These are phyloP conservation scores for Scedosporium apiospermum DNA, from an alignment of 2,329 filamentous ascomycete genomes.

Conservation along the genomic window DNA sequence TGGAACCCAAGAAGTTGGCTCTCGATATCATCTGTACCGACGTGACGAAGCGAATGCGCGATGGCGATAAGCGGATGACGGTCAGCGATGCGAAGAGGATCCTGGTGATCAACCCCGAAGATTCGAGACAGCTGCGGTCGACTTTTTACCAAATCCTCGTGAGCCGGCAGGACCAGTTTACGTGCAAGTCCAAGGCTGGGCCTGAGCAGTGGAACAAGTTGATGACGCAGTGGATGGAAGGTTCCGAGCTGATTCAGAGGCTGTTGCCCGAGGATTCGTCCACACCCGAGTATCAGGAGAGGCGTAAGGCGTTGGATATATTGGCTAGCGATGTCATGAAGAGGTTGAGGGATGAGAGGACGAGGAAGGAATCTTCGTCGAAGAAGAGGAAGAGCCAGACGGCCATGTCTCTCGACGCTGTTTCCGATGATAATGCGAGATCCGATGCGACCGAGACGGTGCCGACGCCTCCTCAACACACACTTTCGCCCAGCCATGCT, in stretches of 20 bases:
- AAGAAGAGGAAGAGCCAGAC: slow-evolving; percentile 8
- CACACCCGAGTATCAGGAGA: slow-evolving; percentile 43
- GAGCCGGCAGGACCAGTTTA: slow-evolving; percentile 47
- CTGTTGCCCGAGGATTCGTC: slow-evolving; percentile 41
- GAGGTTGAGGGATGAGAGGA: slow-evolving; percentile 58
- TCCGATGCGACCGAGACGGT: not conserved
- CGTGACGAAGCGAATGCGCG: slow-evolving; percentile 69
- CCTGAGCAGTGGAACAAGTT: slow-evolving; percentile 62
- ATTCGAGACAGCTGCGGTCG: slow-evolving; percentile 50
- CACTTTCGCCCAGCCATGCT: not conserved
- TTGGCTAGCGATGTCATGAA: slow-evolving; percentile 72
- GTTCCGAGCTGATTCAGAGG: slow-evolving; percentile 42
- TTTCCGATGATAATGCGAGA: not conserved
- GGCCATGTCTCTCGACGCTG: slow-evolving; percentile 2
- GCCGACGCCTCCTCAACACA: not conserved
- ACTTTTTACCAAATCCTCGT: slow-evolving; percentile 58
- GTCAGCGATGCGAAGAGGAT: slow-evolving; percentile 64
- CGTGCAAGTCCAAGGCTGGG: slow-evolving; percentile 63
- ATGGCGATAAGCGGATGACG: slow-evolving; percentile 56
- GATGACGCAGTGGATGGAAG: slow-evolving; percentile 57
- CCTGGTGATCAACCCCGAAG: slow-evolving; percentile 32
- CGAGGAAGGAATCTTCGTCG: slow-evolving; percentile 36
- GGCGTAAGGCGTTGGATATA: slow-evolving; percentile 58
- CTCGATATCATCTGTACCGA: slow-evolving; percentile 74
- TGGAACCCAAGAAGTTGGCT: slow-evolving; percentile 49